Evolutionary conservation across 805 yeast species (phyloP), one percentile per base, ranked within the genome.

Genomic region (Zygosaccharomyces lentus): DNA sequence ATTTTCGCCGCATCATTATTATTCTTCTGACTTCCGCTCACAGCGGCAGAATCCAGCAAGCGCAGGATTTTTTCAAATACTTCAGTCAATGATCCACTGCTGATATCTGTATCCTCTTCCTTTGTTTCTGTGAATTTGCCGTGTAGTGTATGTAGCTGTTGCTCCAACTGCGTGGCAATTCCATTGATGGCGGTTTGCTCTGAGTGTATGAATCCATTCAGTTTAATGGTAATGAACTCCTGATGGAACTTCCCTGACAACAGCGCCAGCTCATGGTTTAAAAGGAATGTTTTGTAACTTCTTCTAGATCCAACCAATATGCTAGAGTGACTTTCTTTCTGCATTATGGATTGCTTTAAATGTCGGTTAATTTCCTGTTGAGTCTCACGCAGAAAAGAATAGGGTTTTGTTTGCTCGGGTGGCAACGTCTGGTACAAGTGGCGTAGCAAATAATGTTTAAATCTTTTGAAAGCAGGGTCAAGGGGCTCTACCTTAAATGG

Each of bases 181-280:
- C 87, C 90, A 42, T 90, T 75, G 10, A 93, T 76, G 0, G 98
- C 98, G 41, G 76, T 68, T 38, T 73, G 76, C 58, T 91, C 98
- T 53, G 74, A 60, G 59, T 87, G 96, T 2, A 82, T 73, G 10
- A 74, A 65, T 0, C 96, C 96, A 48, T 83, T 80, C 24, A 91
- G 67, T 17, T 74, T 63, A 9, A 93, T 77, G 0, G 77, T 70
- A 13, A 90, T 70, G 58, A 80, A 87, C 41, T 79, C 77, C 27
- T 78, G 55, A 2, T 53, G 53, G 55, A 73, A 75, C 26, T 67
- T 63, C 12, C 51, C 30, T 3, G 65, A 52, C 24, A 88, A 62
- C 10, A 70, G 67, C 0, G 59, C 49, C 13, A 93, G 46, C 0
- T 84, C 88, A 4, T 72, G 66, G 25, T 83, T 72, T 2, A 91